phyloP scores from a whole-genome alignment of 768 basidiomycete genomes.

The Mycena albidolilacea region DNA sequence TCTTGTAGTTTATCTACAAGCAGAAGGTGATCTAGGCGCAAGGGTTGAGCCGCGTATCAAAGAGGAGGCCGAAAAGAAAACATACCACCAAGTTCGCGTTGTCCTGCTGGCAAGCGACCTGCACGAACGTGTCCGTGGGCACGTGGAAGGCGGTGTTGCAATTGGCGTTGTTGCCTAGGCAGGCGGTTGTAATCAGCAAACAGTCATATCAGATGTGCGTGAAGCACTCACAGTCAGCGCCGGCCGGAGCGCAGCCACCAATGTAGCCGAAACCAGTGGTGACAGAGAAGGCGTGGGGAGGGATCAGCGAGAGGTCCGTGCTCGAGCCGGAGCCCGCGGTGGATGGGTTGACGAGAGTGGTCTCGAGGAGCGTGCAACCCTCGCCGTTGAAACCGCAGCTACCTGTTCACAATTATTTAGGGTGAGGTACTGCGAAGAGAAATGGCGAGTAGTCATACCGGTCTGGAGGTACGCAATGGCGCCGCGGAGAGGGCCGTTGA shows the following conservation, averaged over 20 bases:
- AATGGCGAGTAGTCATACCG: constrained; percentile 1
- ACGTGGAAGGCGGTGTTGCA: constrained; percentile 52
- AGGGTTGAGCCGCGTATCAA: background rate
- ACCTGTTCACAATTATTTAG: constrained; percentile 37
- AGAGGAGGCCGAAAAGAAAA: background rate
- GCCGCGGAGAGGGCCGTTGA: constrained; percentile 45
- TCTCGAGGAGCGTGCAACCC: constrained; percentile 52
- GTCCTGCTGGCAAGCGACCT: constrained; percentile 51
- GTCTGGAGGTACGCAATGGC: constrained; percentile 50
- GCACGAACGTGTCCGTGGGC: constrained; percentile 46
- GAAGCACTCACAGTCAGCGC: constrained; percentile 45
- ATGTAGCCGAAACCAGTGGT: constrained; percentile 51
- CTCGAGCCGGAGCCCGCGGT: constrained; percentile 51
- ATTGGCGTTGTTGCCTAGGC: constrained; percentile 45
- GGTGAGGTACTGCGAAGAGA: constrained; percentile 15
- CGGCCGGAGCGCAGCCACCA: constrained; percentile 48
- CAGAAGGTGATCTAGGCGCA: constrained; percentile 24
- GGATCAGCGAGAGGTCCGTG: constrained; percentile 52
- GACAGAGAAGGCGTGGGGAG: constrained; percentile 52
- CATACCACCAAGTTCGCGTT: constrained; percentile 44
- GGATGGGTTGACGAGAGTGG: constrained; percentile 51
- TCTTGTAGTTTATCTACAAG: constrained; percentile 1
- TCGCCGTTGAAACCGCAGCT: constrained; percentile 54
- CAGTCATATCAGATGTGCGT: background rate
- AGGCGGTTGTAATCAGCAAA: background rate